Evolutionary conservation across 805 yeast species (phyloP).

Genomic region (Saccharomycopsis olivae): DNA sequence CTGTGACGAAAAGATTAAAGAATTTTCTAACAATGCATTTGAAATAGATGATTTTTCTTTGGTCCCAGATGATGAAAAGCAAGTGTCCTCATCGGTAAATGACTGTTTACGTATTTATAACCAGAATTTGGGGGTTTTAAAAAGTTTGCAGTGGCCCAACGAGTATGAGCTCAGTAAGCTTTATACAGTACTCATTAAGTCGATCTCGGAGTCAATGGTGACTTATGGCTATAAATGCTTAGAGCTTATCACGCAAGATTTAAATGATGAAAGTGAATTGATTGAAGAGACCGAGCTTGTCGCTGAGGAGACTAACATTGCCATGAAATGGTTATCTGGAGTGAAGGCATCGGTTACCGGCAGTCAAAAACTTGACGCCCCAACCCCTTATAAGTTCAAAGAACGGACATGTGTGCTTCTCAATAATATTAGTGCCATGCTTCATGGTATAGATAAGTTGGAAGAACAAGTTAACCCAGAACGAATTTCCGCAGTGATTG

Average conservation of each 20-base stretch:
- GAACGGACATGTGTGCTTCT: conserved; percentile 63
- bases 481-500: conserved; percentile 32
- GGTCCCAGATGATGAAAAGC: conserved; percentile 23
- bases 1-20: conserved; percentile 35
- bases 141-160: conserved; percentile 55
- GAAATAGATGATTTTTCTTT: conserved; percentile 48
- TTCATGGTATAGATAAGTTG: conserved; percentile 36
- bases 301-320: conserved; percentile 19
- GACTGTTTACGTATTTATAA: conserved; percentile 58
- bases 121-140: conserved; percentile 46
- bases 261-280: conserved; percentile 18
- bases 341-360: conserved; percentile 40
- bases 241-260: conserved; percentile 23
- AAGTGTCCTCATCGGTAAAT: conserved; percentile 49
- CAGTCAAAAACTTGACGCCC: conserved; percentile 26
- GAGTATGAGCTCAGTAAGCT: conserved; percentile 51
- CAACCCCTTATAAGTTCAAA: conserved; percentile 47
- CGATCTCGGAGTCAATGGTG: conserved; percentile 51
- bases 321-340: conserved; percentile 36
- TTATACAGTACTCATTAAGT: conserved; percentile 48
- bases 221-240: conserved; percentile 33
- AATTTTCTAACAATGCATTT: conserved; percentile 45
- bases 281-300: too few relatives aligned
- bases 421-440: conserved; percentile 50
- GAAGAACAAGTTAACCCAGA: conserved; percentile 55